phyloP scores from a whole-genome alignment of 2,329 filamentous ascomycete species.

The Pseudocercospora musae region DNA sequence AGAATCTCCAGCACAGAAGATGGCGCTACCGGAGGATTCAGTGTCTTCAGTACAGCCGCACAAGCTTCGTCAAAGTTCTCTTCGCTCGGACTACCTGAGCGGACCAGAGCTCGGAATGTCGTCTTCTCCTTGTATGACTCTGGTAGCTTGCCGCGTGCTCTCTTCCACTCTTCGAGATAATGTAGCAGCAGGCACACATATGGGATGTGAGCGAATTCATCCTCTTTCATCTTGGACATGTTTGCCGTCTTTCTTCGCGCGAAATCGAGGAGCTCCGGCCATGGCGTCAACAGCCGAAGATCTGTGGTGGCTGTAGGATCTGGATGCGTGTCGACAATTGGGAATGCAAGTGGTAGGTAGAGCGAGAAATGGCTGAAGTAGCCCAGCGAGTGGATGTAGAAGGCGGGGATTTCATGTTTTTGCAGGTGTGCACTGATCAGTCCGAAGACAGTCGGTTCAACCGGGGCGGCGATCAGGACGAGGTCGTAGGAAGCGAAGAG shows the following conservation, averaged over 20 bases:
- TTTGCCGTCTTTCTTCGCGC: constrained; percentile 60
- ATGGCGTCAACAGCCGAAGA: constrained; percentile 77
- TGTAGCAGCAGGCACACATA: constrained; percentile 80
- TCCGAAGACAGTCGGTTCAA: constrained; percentile 51
- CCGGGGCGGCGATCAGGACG: constrained; percentile 59
- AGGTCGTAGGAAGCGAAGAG: constrained; percentile 54
- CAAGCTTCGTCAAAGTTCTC: constrained; percentile 96
- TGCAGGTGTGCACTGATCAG: constrained; percentile 51
- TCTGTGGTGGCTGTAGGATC: constrained; percentile 82
- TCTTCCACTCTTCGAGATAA: constrained; percentile 78
- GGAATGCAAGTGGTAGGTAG: constrained; percentile 72
- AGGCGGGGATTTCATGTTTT: constrained; percentile 64
- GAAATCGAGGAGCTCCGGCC: constrained; percentile 74
- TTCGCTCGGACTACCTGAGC: constrained; percentile 70
- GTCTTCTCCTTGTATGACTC: constrained; percentile 79
- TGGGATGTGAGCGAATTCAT: constrained; percentile 88
- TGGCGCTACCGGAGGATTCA: constrained; percentile 66
- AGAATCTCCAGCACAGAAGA: constrained; percentile 75
- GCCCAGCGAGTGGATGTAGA: constrained; percentile 83
- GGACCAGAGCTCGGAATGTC: constrained; percentile 71
- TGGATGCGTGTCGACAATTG: constrained; percentile 93
- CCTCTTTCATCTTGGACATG: constrained; percentile 67
- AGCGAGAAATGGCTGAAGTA: constrained; percentile 91
- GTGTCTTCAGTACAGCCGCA: constrained; percentile 81
- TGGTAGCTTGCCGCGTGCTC: constrained; percentile 63